Conservation (phyloP, 768 basidiomycete genomes). For the Collybiopsis confluens region DNA sequence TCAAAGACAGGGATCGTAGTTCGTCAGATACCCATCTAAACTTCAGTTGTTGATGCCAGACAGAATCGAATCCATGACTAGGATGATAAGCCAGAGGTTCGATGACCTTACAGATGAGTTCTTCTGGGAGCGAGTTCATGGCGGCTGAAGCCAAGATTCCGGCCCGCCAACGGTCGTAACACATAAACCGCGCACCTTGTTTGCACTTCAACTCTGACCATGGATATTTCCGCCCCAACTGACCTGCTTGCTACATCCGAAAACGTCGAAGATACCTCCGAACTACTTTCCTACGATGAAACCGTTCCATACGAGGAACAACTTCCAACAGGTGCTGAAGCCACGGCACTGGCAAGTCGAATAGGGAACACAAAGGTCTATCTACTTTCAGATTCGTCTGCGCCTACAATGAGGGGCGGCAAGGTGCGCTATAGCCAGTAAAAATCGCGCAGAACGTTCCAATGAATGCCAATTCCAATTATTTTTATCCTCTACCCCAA, state of each 20-base stretch:
- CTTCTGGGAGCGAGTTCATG: too few species aligned
- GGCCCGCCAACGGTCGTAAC: too few species aligned
- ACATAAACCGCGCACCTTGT: too few species aligned
- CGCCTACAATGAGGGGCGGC: constrained; percentile 49
- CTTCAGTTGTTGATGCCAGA: too few species aligned
- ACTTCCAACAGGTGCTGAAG: constrained; percentile 29
- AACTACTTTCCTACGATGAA: constrained; percentile 51
- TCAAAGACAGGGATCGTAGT: too few species aligned
- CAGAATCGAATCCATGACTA: too few species aligned
- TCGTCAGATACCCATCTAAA: too few species aligned
- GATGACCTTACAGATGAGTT: too few species aligned
- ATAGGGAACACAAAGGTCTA: constrained; percentile 76
- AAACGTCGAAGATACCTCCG: constrained; percentile 15
- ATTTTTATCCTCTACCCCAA: constrained; percentile 9
- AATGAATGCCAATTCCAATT: constrained; percentile 31
- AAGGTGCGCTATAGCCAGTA: constrained; percentile 77
- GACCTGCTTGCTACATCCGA: constrained; percentile 21
- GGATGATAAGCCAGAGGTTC: too few species aligned
- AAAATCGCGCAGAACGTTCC: constrained; percentile 27
- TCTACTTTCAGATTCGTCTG: constrained; percentile 62
- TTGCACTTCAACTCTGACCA: constrained; percentile 23
- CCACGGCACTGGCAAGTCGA: constrained; percentile 50
- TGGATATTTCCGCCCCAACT: constrained; percentile 43
- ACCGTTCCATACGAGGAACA: constrained; percentile 56
- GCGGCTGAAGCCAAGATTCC: too few species aligned